A percentile compares a stretch with the other conserved stretches of the same genome.
phyloP scores from a whole-genome alignment of 2,329 filamentous ascomycete genomes.

The Ceratocystis destructans region DNA sequence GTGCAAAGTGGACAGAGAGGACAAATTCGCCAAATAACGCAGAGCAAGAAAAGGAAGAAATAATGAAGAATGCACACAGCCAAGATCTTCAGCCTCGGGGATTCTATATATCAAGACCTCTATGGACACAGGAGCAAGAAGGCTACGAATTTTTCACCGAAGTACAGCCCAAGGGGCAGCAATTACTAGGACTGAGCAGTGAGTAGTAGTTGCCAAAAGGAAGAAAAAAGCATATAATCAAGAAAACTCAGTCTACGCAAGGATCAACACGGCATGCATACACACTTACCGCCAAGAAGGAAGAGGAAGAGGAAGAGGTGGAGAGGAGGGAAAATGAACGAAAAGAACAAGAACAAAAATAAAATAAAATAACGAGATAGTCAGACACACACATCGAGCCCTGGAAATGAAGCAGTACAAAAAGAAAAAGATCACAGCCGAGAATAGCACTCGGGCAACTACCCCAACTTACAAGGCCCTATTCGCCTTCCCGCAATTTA shows the following conservation, averaged over 20 bases:
- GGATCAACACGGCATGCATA: background rate
- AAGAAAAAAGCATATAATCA: background rate
- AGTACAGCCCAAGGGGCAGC: conserved; percentile 1
- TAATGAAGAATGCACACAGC: background rate
- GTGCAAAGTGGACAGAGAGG: no score
- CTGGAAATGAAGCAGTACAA: background rate
- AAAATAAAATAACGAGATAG: background rate
- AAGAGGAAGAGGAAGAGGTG: conserved; percentile 3
- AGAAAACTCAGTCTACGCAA: background rate
- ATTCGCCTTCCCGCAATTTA: background rate
- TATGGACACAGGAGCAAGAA: background rate
- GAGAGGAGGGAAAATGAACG: background rate
- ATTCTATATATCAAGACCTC: background rate
- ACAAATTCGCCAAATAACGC: no score
- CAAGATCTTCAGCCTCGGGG: background rate
- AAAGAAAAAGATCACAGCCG: background rate
- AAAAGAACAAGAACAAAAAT: background rate
- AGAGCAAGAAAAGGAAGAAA: background rate
- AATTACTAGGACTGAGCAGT: background rate
- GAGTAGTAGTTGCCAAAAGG: background rate
- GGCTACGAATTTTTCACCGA: conserved; percentile 3
- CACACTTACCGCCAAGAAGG: background rate
- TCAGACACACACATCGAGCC: background rate
- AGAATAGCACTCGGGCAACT: background rate
- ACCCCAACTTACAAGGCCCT: background rate